Percentiles rank a stretch among this genome's conserved stretches.
These are phyloP conservation scores for Pleurotus eryngii DNA, from an alignment of 768 basidiomycete genomes.

Conservation along the genomic window DNA sequence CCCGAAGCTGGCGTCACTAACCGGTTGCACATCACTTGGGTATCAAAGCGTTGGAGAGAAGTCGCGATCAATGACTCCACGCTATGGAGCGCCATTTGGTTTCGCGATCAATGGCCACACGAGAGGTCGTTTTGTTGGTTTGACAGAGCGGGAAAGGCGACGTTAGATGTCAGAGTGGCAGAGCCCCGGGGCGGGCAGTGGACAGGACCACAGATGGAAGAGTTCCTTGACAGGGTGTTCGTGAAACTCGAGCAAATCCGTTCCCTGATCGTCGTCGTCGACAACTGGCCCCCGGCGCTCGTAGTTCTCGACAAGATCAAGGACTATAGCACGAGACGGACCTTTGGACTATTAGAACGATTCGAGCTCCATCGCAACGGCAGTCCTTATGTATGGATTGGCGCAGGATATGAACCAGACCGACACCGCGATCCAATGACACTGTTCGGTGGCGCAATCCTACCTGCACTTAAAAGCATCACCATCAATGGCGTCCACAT, in stretches of 20 bases:
- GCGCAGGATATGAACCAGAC: conserved; percentile 33
- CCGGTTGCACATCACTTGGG: conserved; percentile 54
- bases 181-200: conserved; percentile 28
- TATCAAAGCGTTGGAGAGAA: conserved; percentile 54
- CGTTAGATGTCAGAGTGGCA: conserved; percentile 62
- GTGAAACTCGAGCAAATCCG: conserved; percentile 55
- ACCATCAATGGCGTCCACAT: conserved; percentile 58
- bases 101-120: conserved; percentile 49
- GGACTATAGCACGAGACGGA: conserved; percentile 26
- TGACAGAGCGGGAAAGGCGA: conserved; percentile 48
- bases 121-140: conserved; percentile 54
- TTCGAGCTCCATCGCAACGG: conserved; percentile 65
- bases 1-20: conserved; percentile 29
- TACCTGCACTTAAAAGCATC: conserved; percentile 46
- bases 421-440: conserved; percentile 30
- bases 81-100: conserved; percentile 67
- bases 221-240: conserved; percentile 49
- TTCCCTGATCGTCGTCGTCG: conserved; percentile 54
- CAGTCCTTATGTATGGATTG: conserved; percentile 41
- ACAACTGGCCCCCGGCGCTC: conserved; percentile 52
- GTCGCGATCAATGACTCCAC: conserved; percentile 45
- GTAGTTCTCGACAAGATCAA: conserved; percentile 48
- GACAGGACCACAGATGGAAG: conserved; percentile 39
- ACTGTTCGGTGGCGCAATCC: conserved; percentile 48
- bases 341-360: conserved; percentile 48